These are phyloP conservation scores for Phytophthora pini DNA, from an alignment of 352 stramenopile genomes.

Conservation along the genomic window DNA sequence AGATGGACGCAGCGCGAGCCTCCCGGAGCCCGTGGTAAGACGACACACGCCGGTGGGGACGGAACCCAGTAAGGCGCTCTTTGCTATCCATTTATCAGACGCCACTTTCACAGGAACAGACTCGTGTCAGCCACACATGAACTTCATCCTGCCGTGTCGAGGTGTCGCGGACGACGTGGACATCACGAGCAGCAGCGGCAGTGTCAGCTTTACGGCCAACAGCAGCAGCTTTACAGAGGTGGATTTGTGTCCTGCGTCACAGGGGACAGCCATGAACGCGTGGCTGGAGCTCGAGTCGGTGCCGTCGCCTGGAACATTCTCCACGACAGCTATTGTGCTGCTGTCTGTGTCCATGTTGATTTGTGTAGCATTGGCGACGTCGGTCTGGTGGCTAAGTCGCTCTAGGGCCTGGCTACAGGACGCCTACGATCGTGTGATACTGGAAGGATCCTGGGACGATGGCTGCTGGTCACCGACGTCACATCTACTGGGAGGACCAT, in stretches of 20 bases:
- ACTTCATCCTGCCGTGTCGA: constrained; percentile 76
- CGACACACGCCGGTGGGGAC: constrained; percentile 43
- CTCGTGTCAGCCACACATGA: constrained; percentile 54
- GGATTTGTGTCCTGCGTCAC: constrained; percentile 45
- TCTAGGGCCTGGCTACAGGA: constrained; percentile 49
- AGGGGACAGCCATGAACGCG: constrained; percentile 55
- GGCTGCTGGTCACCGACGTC: constrained; percentile 43
- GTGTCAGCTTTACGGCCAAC: constrained; percentile 18
- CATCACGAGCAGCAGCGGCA: constrained; percentile 21
- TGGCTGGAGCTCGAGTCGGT: constrained; percentile 58
- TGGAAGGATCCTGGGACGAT: constrained; percentile 40
- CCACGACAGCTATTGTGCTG: constrained; percentile 58
- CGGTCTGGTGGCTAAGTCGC: constrained; percentile 64
- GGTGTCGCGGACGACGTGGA: constrained; percentile 41
- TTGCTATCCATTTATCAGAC: constrained; percentile 67
- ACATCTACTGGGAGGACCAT: constrained; percentile 37
- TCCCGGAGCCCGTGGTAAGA: constrained; percentile 60
- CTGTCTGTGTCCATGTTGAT: constrained; percentile 48
- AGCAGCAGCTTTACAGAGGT: constrained; percentile 42
- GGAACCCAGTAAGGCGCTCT: constrained; percentile 38
- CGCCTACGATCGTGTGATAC: constrained; percentile 35
- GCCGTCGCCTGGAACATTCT: constrained; percentile 52
- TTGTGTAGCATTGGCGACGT: constrained; percentile 38
- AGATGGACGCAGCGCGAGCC: constrained; percentile 56
- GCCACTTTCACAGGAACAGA: constrained; percentile 47